These are phyloP conservation scores for Rutstroemia sydowiana DNA, from an alignment of 2,329 filamentous ascomycete genomes.

Conservation along the genomic window DNA sequence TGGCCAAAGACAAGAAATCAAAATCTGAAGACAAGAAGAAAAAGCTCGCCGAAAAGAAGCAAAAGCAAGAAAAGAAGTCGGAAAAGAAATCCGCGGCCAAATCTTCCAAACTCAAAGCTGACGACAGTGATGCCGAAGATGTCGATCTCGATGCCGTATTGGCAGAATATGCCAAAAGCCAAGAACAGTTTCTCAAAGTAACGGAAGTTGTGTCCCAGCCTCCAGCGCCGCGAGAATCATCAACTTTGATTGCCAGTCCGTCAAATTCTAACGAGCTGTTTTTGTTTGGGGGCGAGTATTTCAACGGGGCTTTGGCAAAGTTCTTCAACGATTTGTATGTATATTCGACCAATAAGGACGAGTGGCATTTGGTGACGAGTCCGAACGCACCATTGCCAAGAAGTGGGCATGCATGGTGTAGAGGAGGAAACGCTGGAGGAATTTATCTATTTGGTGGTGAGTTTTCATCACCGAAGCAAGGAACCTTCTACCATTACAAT, in stretches of 20 bases:
- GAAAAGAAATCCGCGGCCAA: slow-evolving; percentile 76
- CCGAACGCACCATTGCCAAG: slow-evolving; percentile 87
- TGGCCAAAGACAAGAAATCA: slow-evolving; percentile 47
- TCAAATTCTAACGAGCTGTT: slow-evolving; percentile 82
- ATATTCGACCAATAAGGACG: slow-evolving; percentile 73
- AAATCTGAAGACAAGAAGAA: slow-evolving; percentile 42
- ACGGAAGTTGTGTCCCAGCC: slow-evolving; percentile 72
- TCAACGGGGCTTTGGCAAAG: slow-evolving; percentile 78
- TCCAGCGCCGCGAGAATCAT: slow-evolving; percentile 70
- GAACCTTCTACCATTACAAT: slow-evolving; percentile 98
- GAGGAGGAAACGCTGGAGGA: slow-evolving; percentile 71
- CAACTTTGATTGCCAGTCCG: slow-evolving; percentile 77
- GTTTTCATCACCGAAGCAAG: slow-evolving; percentile 93
- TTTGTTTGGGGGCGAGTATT: slow-evolving; percentile 91
- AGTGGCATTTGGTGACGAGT: slow-evolving; percentile 85
- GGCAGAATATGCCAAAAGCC: slow-evolving; percentile 84
- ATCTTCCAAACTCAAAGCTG: slow-evolving; percentile 54
- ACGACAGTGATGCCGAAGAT: slow-evolving; percentile 86
- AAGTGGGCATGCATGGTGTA: slow-evolving; percentile 90
- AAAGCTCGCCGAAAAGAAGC: slow-evolving; percentile 54
- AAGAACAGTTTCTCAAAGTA: slow-evolving; percentile 90
- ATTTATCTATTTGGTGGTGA: slow-evolving; percentile 94
- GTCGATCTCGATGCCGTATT: slow-evolving; percentile 89
- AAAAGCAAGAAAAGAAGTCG: slow-evolving; percentile 81
- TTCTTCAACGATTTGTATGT: slow-evolving; percentile 62